Evolutionary conservation across 2,329 filamentous ascomycete genomes (phyloP).

Genomic region (Anthostomella pinea): DNA sequence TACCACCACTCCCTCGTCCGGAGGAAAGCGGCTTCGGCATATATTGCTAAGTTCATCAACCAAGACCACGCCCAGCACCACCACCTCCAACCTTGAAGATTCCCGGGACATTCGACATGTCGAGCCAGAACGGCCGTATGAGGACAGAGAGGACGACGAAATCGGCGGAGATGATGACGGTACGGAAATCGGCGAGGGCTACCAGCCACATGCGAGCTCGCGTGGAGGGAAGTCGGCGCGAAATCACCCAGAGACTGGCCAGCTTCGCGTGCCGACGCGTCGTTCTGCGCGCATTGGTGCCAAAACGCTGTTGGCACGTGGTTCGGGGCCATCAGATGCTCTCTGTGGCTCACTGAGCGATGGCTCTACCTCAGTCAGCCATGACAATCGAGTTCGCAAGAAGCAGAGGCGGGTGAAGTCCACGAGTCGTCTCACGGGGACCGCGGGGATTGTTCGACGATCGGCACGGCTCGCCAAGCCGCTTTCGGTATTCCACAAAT

Average conservation of each 20-base stretch:
- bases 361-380: not conserved
- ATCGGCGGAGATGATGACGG: constrained; percentile 1
- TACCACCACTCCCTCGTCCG: not conserved
- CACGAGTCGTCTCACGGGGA: not conserved
- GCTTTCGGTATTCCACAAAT: constrained; percentile 27
- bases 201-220: constrained; percentile 1
- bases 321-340: not conserved
- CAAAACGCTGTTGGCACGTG: not conserved
- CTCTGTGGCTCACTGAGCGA: too few relatives aligned
- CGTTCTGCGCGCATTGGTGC: constrained; percentile 4
- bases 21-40: constrained; percentile 7
- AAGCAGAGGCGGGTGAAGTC: not conserved
- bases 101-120: constrained; percentile 16
- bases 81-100: constrained; percentile 19
- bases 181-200: not conserved
- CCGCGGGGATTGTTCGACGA: constrained; percentile 17
- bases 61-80: constrained; percentile 1
- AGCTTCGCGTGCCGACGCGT: constrained; percentile 11
- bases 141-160: not conserved
- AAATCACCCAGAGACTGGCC: constrained; percentile 5
- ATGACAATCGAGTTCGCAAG: constrained; percentile 5
- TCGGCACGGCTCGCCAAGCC: constrained; percentile 29
- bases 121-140: not conserved
- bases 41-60: constrained; percentile 12
- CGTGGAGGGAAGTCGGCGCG: not conserved